Percentiles rank a stretch among this genome's conserved stretches.
Evolutionary conservation across 2,329 filamentous ascomycete species (phyloP).

Genomic region (Epicoccum sorghinum): DNA sequence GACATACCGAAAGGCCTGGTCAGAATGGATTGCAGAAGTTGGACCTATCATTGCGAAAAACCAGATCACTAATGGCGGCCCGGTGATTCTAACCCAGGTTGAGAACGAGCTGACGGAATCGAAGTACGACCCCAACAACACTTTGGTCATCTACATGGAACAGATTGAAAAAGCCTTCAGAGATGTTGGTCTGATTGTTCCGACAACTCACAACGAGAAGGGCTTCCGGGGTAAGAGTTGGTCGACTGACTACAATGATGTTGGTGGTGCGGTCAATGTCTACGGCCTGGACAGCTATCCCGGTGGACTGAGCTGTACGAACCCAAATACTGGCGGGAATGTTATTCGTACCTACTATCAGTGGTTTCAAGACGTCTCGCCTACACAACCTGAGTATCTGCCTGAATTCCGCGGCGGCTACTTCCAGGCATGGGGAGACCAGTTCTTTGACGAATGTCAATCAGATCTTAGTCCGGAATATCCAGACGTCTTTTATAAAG

Average conservation of each 20-base stretch:
- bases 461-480: constrained; percentile 56
- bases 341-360: constrained; percentile 61
- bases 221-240: constrained; percentile 57
- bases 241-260: constrained; percentile 62
- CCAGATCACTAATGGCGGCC: constrained; percentile 58
- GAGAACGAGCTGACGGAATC: constrained; percentile 61
- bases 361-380: constrained; percentile 63
- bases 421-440: constrained; percentile 61
- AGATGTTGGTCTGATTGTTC: constrained; percentile 57
- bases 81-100: constrained; percentile 59
- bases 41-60: constrained; percentile 58
- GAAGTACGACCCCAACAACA: constrained; percentile 51
- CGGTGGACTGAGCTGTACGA: constrained; percentile 57
- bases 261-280: constrained; percentile 61
- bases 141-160: constrained; percentile 59
- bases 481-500: constrained; percentile 63
- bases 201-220: constrained; percentile 59
- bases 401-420: constrained; percentile 62
- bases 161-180: constrained; percentile 56
- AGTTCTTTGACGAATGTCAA: constrained; percentile 58
- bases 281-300: constrained; percentile 58
- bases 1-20: constrained; percentile 55
- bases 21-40: constrained; percentile 55
- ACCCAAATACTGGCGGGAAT: constrained; percentile 56
- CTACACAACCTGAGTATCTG: constrained; percentile 59